Percentiles rank a stretch among this genome's conserved stretches.
Evolutionary conservation across 176 grass and related monocot species (phyloP).

Genomic region (Urochloa ruziziensis): DNA sequence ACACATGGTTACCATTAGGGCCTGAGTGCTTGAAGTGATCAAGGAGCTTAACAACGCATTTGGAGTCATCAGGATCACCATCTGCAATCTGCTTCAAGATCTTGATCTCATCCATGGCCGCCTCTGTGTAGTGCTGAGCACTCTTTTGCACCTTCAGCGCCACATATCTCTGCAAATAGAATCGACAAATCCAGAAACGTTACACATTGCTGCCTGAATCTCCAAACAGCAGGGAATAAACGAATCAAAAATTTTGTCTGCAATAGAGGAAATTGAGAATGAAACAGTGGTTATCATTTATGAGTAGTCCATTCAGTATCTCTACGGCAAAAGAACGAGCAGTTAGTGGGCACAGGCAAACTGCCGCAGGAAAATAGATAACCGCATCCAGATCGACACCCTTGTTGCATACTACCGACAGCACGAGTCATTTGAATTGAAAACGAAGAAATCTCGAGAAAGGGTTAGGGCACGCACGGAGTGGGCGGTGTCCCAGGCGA

Average conservation of each 20-base stretch:
- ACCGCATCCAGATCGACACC: conserved; percentile 34
- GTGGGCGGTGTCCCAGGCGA: conserved; percentile 87
- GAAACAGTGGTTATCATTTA: background rate
- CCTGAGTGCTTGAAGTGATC: conserved; percentile 98
- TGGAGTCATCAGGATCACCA: conserved; percentile 59
- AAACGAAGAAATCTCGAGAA: background rate
- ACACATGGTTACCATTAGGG: conserved; percentile 90
- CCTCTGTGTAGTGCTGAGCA: conserved; percentile 93
- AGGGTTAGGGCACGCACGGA: conserved; percentile 54
- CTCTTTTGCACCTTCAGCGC: conserved; percentile 99
- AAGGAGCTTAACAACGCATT: conserved; percentile 93
- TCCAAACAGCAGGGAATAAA: background rate
- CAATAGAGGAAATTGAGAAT: background rate
- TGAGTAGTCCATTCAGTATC: background rate
- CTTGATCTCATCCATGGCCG: conserved; percentile 98
- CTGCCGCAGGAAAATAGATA: background rate
- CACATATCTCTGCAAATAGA: conserved; percentile 70
- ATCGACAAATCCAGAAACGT: conserved; percentile 24
- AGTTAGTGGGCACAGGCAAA: conserved; percentile 29
- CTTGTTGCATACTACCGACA: background rate
- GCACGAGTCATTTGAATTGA: background rate
- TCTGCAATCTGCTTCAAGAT: conserved; percentile 97
- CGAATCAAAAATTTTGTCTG: background rate
- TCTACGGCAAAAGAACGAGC: conserved; percentile 20
- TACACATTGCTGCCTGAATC: background rate